phyloP scores from a whole-genome alignment of 192 early-diverging fungal species.

The Coemansia reversa region DNA sequence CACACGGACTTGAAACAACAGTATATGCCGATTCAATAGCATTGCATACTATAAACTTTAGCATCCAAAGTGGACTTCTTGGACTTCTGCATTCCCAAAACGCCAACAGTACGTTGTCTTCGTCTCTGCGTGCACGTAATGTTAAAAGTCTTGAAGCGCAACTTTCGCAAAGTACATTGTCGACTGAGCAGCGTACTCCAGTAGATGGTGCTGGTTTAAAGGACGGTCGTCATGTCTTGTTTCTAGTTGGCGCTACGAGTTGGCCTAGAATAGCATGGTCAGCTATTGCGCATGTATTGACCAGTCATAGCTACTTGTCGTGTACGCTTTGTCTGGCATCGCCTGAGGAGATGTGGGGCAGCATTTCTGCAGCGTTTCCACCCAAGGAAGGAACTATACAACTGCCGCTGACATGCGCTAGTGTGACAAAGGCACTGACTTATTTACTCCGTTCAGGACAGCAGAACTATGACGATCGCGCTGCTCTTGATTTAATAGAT shows the following conservation, averaged over 20 bases:
- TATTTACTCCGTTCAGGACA: conserved; percentile 10
- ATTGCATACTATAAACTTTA: conserved; percentile 30
- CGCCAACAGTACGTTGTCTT: not conserved
- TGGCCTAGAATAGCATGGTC: conserved; percentile 33
- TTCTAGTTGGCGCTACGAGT: conserved; percentile 29
- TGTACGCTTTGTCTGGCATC: conserved; percentile 42
- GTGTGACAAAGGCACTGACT: conserved; percentile 8
- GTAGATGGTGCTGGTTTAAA: not conserved
- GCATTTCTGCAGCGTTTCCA: conserved; percentile 22
- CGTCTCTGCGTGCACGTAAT: conserved; percentile 14
- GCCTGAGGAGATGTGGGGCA: conserved; percentile 31
- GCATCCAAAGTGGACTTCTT: conserved; percentile 13
- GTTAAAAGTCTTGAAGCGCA: conserved; percentile 18
- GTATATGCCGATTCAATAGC: conserved; percentile 40
- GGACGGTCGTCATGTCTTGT: conserved; percentile 35
- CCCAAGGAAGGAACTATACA: not conserved
- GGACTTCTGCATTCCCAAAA: conserved; percentile 18
- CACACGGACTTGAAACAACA: conserved; percentile 39
- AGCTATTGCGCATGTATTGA: conserved; percentile 11
- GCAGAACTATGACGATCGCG: not conserved
- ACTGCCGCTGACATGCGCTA: conserved; percentile 11
- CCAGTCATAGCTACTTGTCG: not conserved
- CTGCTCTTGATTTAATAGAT: not conserved
- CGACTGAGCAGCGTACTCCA: not conserved
- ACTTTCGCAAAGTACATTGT: not conserved